Evolutionary conservation across 768 basidiomycete species (phyloP), one percentile per base, ranked within the genome.

Genomic region (Panellus pusillus): DNA sequence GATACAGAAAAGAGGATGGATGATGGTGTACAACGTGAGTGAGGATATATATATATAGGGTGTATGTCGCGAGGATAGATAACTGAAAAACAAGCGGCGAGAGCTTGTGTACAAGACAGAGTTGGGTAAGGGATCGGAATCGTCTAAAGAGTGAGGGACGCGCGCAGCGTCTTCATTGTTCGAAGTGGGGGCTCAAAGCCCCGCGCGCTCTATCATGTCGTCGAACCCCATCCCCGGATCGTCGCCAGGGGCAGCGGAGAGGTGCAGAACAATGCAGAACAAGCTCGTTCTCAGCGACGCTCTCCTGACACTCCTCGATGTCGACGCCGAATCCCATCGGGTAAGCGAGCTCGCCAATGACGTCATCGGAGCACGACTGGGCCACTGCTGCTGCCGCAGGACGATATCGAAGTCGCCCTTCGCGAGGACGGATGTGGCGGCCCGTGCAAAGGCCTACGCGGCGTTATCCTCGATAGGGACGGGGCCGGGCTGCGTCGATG

Each of bases 21-120:
- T 43, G 53, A 40, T 57, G 50, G 29, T 57, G 55, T 57, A 57
- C 55, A 57, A 27, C 45, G 50, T 57, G 55, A n/a, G 43, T 53
- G 14, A 38, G 29, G 44, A 35, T 3, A 35, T 3, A 35, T 3
- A 35, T 9, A 35, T 9, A 14, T 2, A 14, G 32, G 32, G 32
- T 35, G 32, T 40, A 17, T 18, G 48, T 35, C 39, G 55, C 44
- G 44, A 48, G 53, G 50, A 49, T 55, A 49, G 42, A 49, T 55
- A 38, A 4, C 3, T 3, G 41, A 36, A 37, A 24, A 28, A 36
- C 11, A 3, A 3, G 32, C 32, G 9, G 15, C 11, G 29, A 7
- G 50, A 8, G 14, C 20, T n/a, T 44, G 4, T 51, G n/a, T 46
- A 49, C 54, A 55, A 55, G 53, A 48, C n/a, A 44, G 54, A 17